Percentiles rank a stretch among this genome's conserved stretches.
These are phyloP conservation scores for Takashimella koratensis DNA, from an alignment of 1,284 basidiomycete species.

Conservation along the genomic window DNA sequence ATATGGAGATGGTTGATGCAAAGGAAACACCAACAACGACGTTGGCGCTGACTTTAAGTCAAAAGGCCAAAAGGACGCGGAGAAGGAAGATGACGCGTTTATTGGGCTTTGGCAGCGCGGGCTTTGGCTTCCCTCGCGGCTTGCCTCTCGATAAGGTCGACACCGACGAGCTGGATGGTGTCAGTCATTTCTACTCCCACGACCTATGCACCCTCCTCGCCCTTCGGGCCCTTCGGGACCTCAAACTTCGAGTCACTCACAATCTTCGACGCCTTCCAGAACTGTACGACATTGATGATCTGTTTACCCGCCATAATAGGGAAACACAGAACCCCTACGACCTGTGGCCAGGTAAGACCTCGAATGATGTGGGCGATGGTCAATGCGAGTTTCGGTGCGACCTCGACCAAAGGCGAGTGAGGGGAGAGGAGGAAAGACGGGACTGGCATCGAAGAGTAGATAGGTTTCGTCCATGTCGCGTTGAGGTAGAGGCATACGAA, in stretches of 20 bases:
- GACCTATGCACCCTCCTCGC: too few species aligned
- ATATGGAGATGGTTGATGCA: too few species aligned
- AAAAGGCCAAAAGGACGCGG: too few species aligned
- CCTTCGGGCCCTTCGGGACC: too few species aligned
- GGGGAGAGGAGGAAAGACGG: slow-evolving; percentile 27
- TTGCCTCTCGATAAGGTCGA: slow-evolving; percentile 78
- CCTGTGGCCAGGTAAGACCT: slow-evolving; percentile 71
- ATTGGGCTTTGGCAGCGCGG: too few species aligned
- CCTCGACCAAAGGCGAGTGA: slow-evolving; percentile 16
- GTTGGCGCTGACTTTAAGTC: too few species aligned
- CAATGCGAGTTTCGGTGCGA: slow-evolving; percentile 23
- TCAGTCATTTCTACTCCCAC: too few species aligned
- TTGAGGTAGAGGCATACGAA: slow-evolving; percentile 94
- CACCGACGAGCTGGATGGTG: slow-evolving; percentile 63
- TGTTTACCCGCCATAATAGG: slow-evolving; percentile 83
- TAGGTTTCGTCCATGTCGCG: slow-evolving; percentile 65
- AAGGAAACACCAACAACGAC: too few species aligned
- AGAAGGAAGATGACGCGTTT: too few species aligned
- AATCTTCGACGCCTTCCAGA: slow-evolving; percentile 98
- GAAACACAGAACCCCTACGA: slow-evolving; percentile 63
- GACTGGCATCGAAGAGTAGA: slow-evolving; percentile 16
- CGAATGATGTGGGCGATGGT: slow-evolving; percentile 10
- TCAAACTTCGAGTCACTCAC: too few species aligned
- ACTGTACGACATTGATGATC: slow-evolving; percentile 90
- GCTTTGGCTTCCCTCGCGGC: slow-evolving; percentile 55